A percentile compares a stretch with the other conserved stretches of the same genome.
Evolutionary conservation across 768 basidiomycete species (phyloP).

Genomic region (Trametes cingulata): DNA sequence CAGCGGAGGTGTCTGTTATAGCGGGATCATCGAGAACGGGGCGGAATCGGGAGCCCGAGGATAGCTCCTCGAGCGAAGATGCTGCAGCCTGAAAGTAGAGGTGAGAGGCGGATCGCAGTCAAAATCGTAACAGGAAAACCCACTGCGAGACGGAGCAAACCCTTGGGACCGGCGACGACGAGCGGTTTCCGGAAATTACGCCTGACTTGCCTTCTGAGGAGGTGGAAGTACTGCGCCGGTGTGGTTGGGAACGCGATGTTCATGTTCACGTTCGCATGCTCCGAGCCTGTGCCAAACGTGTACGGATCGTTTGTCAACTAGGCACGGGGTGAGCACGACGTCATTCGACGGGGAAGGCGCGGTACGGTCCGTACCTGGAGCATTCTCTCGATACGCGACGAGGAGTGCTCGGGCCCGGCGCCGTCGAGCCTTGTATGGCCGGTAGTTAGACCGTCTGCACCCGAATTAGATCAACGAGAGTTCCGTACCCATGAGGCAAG

Average conservation of each 20-base stretch:
- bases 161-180: conserved; percentile 84
- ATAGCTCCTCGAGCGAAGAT: conserved; percentile 64
- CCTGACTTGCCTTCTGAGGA: conserved; percentile 82
- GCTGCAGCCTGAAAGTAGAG: conserved; percentile 61
- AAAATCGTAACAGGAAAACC: conserved; percentile 27
- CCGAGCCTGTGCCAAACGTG: conserved; percentile 31
- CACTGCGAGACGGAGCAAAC: conserved; percentile 74
- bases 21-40: conserved; percentile 63
- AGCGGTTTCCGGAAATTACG: conserved; percentile 88
- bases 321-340: conserved; percentile 1
- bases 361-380: conserved; percentile 61
- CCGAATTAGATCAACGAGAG: conserved; percentile 1
- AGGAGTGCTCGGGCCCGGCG: conserved; percentile 93
- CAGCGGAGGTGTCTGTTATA: conserved; percentile 35
- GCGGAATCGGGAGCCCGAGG: conserved; percentile 59
- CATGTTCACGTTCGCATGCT: conserved; percentile 68
- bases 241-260: conserved; percentile 86
- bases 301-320: conserved; percentile 81
- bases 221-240: conserved; percentile 90
- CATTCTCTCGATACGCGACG: conserved; percentile 84
- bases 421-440: conserved; percentile 59
- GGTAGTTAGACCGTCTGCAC: background rate
- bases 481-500: conserved; percentile 71
- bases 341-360: background rate
- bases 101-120: background rate